Evolutionary conservation across 169 alveolate species (phyloP), one percentile per base, ranked within the genome.

Genomic region (Theileria annulata): DNA sequence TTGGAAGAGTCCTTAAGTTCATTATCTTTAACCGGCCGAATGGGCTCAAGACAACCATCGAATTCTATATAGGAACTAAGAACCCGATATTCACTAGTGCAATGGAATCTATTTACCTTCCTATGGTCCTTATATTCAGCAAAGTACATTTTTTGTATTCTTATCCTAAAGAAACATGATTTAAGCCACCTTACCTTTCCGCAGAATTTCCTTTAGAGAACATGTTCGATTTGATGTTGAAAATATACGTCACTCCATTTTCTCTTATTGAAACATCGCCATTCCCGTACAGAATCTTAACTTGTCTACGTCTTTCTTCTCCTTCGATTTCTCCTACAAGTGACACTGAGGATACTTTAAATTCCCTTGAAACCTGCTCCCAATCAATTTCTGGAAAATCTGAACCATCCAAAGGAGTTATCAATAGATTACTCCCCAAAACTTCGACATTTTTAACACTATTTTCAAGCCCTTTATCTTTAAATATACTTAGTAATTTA

Each of bases 201-300:
- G 90, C 69, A 17, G 90, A 89, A 81, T 90, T 90, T 23, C 94
- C 94, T 28, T 77, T 77, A 25, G 91, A 81, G 76, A 88, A 90
- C 93, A 90, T 90, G 59, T 90, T 86, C 67, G 74, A 71, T 13
- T 75, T 71, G 4, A 88, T 63, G 63, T 90, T 85, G 28, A 90
- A 73, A 27, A 59, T 71, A 48, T 88, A 88, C 42, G 59, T 48
- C 10, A 88, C 83, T 17, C 88, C 89, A 71, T 87, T 79, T 76
- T 90, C 93, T 17, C 19, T 6, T 35, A 72, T 78, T 3, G 73
- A n/a, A 6, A 80, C 83, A 27, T 73, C 37, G 28, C 47, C 79
- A 27, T 51, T 47, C 17, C 92, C 92, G 33, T 35, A 51, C 19
- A 86, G 71, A 31, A 86, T 21, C 37, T 77, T 54, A 33, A 80